These are phyloP conservation scores for Telopea speciosissima DNA, from an alignment of 177 flowering plant genomes.

Conservation along the genomic window DNA sequence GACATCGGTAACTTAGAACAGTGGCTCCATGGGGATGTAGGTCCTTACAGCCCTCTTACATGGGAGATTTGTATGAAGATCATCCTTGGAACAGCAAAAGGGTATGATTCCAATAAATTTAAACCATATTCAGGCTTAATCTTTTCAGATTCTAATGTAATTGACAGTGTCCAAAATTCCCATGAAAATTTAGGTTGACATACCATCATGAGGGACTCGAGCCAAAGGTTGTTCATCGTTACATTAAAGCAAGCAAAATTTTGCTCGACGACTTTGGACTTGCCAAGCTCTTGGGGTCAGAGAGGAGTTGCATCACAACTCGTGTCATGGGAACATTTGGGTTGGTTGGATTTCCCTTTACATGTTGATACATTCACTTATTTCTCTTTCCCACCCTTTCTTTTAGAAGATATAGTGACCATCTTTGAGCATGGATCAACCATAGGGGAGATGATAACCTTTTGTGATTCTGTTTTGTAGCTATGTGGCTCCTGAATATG, in stretches of 20 bases:
- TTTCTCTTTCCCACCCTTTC: neutral
- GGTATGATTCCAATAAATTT: constrained; percentile 32
- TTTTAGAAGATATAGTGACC: neutral
- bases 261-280: constrained; percentile 79
- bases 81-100: constrained; percentile 71
- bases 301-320: constrained; percentile 66
- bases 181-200: constrained; percentile 35
- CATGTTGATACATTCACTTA: neutral
- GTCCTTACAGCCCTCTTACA: constrained; percentile 59
- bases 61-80: constrained; percentile 79
- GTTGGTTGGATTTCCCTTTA: constrained; percentile 26
- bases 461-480: constrained; percentile 24
- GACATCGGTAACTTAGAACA: constrained; percentile 79
- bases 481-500: constrained; percentile 83
- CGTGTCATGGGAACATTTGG: constrained; percentile 93
- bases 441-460: neutral
- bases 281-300: constrained; percentile 75
- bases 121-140: neutral
- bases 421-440: neutral
- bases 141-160: neutral
- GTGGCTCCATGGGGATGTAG: constrained; percentile 86
- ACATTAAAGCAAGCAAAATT: constrained; percentile 75
- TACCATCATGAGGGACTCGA: constrained; percentile 83
- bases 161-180: neutral
- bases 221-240: constrained; percentile 86